Evolutionary conservation across 805 yeast genomes (phyloP).

Genomic region (Starmerella roubikii): DNA sequence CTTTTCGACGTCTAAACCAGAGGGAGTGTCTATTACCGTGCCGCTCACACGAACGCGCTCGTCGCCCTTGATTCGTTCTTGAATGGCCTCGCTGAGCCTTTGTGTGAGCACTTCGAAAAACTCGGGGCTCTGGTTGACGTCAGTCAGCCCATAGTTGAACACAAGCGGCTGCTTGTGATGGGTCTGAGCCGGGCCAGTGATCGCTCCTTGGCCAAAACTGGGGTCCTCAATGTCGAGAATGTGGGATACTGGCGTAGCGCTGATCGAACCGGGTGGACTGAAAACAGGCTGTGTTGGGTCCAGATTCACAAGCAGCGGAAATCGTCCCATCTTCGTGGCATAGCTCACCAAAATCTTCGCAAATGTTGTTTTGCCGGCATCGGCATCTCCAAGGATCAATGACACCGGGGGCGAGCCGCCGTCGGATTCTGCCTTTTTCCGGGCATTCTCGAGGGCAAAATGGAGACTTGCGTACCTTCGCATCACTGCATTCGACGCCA

Average conservation of each 20-base stretch:
- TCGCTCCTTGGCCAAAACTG: conserved; percentile 69
- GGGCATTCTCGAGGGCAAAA: conserved; percentile 52
- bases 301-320: conserved; percentile 65
- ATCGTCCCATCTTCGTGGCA: conserved; percentile 53
- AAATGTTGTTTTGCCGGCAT: conserved; percentile 68
- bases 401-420: conserved; percentile 8
- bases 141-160: conserved; percentile 61
- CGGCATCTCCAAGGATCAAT: conserved; percentile 58
- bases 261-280: conserved; percentile 67
- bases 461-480: conserved; percentile 52
- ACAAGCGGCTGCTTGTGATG: conserved; percentile 88
- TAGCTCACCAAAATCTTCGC: conserved; percentile 59
- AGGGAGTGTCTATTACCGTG: conserved; percentile 61
- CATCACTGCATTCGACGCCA: conserved; percentile 60
- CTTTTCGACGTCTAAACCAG: conserved; percentile 27
- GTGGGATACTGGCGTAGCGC: conserved; percentile 76
- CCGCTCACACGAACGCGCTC: conserved; percentile 36
- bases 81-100: conserved; percentile 37
- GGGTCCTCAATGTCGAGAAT: conserved; percentile 56
- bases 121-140: conserved; percentile 41
- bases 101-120: conserved; percentile 39
- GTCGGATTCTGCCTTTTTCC: conserved; percentile 20
- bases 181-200: conserved; percentile 33
- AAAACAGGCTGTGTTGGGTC: conserved; percentile 63
- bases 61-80: conserved; percentile 39